Percentiles rank a stretch among this genome's conserved stretches.
Conservation (phyloP, 2,329 filamentous ascomycete species). For the Escovopsis sp. region DNA sequence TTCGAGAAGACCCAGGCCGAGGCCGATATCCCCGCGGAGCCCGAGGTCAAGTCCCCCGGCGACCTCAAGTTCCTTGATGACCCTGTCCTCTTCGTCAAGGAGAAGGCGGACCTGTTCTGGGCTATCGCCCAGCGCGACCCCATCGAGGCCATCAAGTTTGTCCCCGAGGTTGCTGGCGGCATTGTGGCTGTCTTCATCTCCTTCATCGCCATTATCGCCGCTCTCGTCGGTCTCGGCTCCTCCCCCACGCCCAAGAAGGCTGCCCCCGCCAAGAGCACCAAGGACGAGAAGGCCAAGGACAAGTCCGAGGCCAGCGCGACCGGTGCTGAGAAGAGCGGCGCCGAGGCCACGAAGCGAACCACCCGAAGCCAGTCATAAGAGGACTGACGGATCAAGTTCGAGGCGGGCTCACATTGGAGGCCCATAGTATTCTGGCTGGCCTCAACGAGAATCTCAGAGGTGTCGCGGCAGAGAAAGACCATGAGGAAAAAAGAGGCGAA, state of each 20-base stretch:
- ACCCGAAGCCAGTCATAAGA: conserved; percentile 39
- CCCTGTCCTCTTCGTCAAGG: conserved; percentile 71
- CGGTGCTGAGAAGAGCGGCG: conserved; percentile 60
- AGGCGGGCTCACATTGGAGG: too few species aligned
- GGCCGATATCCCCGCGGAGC: conserved; percentile 61
- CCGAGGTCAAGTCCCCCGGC: conserved; percentile 48
- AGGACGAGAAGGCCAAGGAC: conserved; percentile 57
- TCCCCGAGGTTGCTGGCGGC: conserved; percentile 80
- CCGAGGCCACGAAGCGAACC: conserved; percentile 48
- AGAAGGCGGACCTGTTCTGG: conserved; percentile 88
- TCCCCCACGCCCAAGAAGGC: conserved; percentile 61
- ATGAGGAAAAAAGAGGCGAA: too few species aligned
- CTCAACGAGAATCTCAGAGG: too few species aligned
- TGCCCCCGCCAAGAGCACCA: conserved; percentile 40
- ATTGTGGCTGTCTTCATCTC: conserved; percentile 56
- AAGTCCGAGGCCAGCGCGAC: conserved; percentile 49
- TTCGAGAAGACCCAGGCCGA: conserved; percentile 70
- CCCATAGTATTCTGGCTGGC: too few species aligned
- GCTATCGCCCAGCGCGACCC: conserved; percentile 70
- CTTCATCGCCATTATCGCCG: conserved; percentile 54
- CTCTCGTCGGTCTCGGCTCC: conserved; percentile 47
- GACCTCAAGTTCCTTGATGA: conserved; percentile 84
- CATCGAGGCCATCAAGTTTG: conserved; percentile 68
- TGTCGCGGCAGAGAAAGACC: too few species aligned
- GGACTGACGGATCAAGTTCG: background rate